Base-by-base conservation (phyloP, 2,329 filamentous ascomycete genomes). In the Ramichloridium luteum region DNA sequence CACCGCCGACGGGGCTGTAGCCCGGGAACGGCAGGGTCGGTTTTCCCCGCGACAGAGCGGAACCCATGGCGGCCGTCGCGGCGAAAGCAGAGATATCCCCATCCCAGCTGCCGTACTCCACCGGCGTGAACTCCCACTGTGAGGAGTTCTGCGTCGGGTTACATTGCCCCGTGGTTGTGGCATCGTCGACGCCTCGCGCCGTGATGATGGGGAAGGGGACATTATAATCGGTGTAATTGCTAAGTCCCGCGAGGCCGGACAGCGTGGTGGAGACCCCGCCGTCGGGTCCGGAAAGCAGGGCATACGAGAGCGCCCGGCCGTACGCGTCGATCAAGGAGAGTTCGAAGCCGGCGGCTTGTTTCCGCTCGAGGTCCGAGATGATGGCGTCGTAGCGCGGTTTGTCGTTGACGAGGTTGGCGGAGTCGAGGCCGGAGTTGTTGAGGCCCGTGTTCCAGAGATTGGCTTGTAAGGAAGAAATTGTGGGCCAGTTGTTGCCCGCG, bases 41-140 rank as follows among this genome's bases (percentile, higher is more conserved):
- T 3, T 37, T 27, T 40, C 75, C 76, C 30, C 60, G 57, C 40
- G 56, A 56, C 38, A 79, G 68, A 37, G 65, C 61, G 29, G 72
- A 73, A 16, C 72, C 76, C 15, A 77, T 61, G 48, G 73, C 80
- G 34, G 61, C 53, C 1, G 70, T 71, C 3, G 66, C 68, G 6
- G 62, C 70, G 47, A 80, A 80, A 22, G 72, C 74, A 27, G 58
- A 62, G 5, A 74, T 61, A 6, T 68, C 71, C 0, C 59, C 57
- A 49, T 80, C 76, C 58, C 68, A 79, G 12, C 65, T 68, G 38
- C 77, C 77, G 39, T 78, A 70, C 50, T 80, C 76, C 54, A 65
- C 79, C 1, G 77, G 73, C 38, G 62, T 67, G 53, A 80, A 72
- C 45, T 80, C 77, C 45, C 69, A 80, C 14, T 73, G 64, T 28